Evolutionary conservation across 495 filamentous ascomycete genomes (phyloP).

Genomic region (Acidiella bohemica): DNA sequence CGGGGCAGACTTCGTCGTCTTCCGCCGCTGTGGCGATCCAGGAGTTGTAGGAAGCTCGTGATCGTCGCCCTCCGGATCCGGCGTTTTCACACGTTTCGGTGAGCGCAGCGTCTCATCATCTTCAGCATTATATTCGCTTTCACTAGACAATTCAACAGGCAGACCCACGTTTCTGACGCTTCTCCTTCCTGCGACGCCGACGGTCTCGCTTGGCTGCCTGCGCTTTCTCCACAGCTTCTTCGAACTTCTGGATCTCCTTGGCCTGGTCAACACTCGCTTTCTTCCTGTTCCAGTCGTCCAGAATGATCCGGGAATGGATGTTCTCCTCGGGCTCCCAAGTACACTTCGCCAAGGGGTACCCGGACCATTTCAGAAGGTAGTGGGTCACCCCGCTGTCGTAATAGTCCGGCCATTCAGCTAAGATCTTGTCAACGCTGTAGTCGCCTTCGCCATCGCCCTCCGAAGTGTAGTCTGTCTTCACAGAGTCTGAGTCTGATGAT

Average conservation of each 20-base stretch:
- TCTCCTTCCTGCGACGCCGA: too few species aligned
- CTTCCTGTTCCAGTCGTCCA: constrained; percentile 11
- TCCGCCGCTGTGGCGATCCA: neutral
- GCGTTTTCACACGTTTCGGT: constrained; percentile 1
- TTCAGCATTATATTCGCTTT: constrained; percentile 1
- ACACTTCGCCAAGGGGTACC: constrained; percentile 1
- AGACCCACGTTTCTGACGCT: too few species aligned
- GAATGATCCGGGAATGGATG: neutral
- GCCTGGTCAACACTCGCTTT: constrained; percentile 4
- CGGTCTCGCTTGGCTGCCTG: constrained; percentile 1
- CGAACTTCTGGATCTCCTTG: constrained; percentile 1
- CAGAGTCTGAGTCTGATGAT: constrained; percentile 6
- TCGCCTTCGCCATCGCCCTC: neutral
- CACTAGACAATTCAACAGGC: neutral
- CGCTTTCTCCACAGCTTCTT: constrained; percentile 7
- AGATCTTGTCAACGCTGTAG: constrained; percentile 14
- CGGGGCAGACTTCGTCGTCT: neutral
- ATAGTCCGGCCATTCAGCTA: constrained; percentile 10
- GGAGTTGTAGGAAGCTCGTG: neutral
- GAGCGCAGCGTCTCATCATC: neutral
- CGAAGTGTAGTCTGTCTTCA: constrained; percentile 11
- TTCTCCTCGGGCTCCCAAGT: constrained; percentile 14
- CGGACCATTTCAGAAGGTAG: constrained; percentile 18
- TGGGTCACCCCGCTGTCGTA: neutral
- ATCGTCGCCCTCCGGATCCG: neutral